A percentile compares a stretch with the other conserved stretches of the same genome.
phyloP scores from a whole-genome alignment of 148 eudicot species.

The Limonium bicolor region DNA sequence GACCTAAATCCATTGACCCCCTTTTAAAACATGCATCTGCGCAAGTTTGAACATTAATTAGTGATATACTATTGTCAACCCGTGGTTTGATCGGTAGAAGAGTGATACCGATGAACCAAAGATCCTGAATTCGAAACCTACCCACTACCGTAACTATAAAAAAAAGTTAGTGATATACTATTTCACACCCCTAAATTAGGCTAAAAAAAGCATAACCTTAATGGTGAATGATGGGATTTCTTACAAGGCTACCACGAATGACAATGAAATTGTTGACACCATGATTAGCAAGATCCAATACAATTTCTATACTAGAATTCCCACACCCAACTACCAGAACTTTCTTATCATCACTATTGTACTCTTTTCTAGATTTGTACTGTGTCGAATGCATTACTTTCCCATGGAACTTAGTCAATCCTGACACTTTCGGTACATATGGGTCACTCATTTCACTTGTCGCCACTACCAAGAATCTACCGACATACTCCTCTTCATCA shows the following conservation, averaged over 20 bases:
- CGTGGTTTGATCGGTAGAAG: too few relatives aligned
- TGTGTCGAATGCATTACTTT: conserved; percentile 22
- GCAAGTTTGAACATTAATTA: background rate
- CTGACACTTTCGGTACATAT: conserved; percentile 16
- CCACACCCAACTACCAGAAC: conserved; percentile 38
- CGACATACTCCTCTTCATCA: conserved; percentile 6
- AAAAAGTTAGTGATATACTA: too few relatives aligned
- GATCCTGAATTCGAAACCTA: too few relatives aligned
- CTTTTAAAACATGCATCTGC: conserved; percentile 20
- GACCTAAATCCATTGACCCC: conserved; percentile 9
- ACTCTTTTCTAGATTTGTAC: conserved; percentile 16
- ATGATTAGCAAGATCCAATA: conserved; percentile 15
- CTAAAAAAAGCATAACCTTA: background rate
- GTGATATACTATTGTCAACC: too few relatives aligned
- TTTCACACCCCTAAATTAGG: background rate
- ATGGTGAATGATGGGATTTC: background rate
- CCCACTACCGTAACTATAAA: too few relatives aligned
- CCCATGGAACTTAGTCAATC: conserved; percentile 16
- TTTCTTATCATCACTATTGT: background rate
- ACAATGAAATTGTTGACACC: conserved; percentile 29
- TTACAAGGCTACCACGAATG: conserved; percentile 23
- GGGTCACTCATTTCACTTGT: conserved; percentile 21
- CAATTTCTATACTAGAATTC: conserved; percentile 40
- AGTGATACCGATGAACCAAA: too few relatives aligned
- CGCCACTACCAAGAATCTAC: conserved; percentile 21